These are phyloP conservation scores for Venturia nashicola DNA, from an alignment of 2,329 filamentous ascomycete genomes.

Conservation along the genomic window DNA sequence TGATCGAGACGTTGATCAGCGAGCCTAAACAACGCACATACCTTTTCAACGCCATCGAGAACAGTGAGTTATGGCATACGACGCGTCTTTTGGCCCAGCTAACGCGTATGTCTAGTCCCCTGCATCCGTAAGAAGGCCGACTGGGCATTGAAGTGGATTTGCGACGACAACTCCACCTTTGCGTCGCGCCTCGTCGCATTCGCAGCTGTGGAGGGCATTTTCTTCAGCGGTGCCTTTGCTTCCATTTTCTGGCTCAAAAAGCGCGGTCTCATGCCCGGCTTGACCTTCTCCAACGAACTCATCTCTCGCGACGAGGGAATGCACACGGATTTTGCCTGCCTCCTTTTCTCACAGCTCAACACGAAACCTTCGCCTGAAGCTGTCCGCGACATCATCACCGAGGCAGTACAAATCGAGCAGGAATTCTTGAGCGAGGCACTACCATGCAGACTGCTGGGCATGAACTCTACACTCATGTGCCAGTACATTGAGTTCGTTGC, in stretches of 20 bases:
- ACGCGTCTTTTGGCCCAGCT: constrained; percentile 15
- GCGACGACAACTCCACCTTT: constrained; percentile 86
- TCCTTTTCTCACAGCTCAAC: constrained; percentile 95
- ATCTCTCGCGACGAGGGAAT: constrained; percentile 99
- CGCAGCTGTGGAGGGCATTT: constrained; percentile 96
- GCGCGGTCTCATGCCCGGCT: constrained; percentile 94
- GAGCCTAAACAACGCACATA: constrained; percentile 88
- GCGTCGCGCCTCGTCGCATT: constrained; percentile 93
- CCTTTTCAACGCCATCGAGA: constrained; percentile 97
- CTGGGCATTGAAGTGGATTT: constrained; percentile 93
- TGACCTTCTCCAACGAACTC: constrained; percentile 99
- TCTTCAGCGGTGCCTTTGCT: constrained; percentile 97
- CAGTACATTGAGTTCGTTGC: constrained; percentile 99
- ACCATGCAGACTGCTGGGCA: constrained; percentile 83
- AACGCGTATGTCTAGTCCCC: constrained; percentile 48
- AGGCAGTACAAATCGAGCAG: constrained; percentile 89
- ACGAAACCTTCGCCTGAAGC: constrained; percentile 74
- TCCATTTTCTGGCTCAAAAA: constrained; percentile 99
- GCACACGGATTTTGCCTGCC: constrained; percentile 97
- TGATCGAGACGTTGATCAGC: constrained; percentile 99
- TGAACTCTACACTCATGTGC: constrained; percentile 97
- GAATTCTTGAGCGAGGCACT: constrained; percentile 96
- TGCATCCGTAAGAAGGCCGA: constrained; percentile 98
- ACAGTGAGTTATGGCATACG: constrained; percentile 46
- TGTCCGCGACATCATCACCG: constrained; percentile 79